Evolutionary conservation across 352 stramenopile species (phyloP).

Genomic region (Globisporangium orthogonon): DNA sequence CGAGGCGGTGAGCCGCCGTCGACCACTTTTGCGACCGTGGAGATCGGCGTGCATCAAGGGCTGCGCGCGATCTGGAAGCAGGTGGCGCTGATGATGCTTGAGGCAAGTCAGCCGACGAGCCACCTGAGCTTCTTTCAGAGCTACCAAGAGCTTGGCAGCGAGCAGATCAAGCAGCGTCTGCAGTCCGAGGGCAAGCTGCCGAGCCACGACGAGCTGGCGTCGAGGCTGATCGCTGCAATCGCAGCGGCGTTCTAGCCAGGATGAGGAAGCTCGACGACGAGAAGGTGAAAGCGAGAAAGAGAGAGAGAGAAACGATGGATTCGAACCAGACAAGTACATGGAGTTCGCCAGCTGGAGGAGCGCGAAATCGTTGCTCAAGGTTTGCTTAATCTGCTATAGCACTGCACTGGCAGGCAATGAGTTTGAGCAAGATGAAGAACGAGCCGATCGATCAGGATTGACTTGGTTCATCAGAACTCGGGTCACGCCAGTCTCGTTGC

Average conservation of each 20-base stretch:
- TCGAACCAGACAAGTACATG: no score
- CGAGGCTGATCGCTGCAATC: constrained; percentile 43
- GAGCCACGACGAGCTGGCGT: constrained; percentile 55
- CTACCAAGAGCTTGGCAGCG: constrained; percentile 11
- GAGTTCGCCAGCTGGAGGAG: no score
- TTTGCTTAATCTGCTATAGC: no score
- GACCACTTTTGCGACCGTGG: constrained; percentile 24
- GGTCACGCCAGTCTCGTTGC: no score
- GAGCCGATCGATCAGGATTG: no score
- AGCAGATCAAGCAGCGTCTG: constrained; percentile 25
- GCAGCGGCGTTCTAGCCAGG: constrained; percentile 19
- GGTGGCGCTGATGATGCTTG: constrained; percentile 34
- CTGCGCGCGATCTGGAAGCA: constrained; percentile 54
- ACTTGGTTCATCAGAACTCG: no score
- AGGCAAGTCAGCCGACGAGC: constrained; percentile 23
- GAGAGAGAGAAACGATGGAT: neutral
- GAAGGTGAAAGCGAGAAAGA: neutral
- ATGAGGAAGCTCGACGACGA: no score
- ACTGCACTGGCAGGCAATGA: no score
- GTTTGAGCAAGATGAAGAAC: no score
- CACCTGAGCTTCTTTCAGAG: constrained; percentile 14
- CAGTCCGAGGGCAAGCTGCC: constrained; percentile 38
- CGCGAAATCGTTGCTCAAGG: no score
- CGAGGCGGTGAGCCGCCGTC: constrained; percentile 1
- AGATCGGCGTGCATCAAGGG: constrained; percentile 32